Percentiles rank a stretch among this genome's conserved stretches.
Evolutionary conservation across 352 stramenopile species (phyloP).

Genomic region (Globisporangium recalcitrans): DNA sequence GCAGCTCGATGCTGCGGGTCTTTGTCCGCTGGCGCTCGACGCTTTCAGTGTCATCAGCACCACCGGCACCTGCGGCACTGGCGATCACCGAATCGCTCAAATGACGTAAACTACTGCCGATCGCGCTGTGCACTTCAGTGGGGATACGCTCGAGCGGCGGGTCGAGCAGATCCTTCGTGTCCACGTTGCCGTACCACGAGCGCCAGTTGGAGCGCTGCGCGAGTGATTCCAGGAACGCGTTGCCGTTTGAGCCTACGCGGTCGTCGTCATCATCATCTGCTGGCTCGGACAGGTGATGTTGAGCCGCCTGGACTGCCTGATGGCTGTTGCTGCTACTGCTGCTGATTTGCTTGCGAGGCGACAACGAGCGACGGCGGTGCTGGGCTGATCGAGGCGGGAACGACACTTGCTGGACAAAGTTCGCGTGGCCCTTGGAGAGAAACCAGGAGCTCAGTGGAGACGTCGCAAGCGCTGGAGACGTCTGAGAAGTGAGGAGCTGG

Average conservation of each 20-base stretch:
- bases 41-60: conserved; percentile 5
- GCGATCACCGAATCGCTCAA: conserved; percentile 1
- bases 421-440: conserved; percentile 22
- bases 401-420: conserved; percentile 20
- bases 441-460: conserved; percentile 23
- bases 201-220: conserved; percentile 42
- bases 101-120: neutral
- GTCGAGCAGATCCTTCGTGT: conserved; percentile 42
- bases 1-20: conserved; percentile 19
- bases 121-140: conserved; percentile 19
- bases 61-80: neutral
- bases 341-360: conserved; percentile 12
- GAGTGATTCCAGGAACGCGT: conserved; percentile 47
- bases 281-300: neutral
- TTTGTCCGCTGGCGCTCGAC: neutral
- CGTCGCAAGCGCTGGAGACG: conserved; percentile 1
- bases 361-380: conserved; percentile 54
- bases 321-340: neutral
- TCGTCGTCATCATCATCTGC: neutral
- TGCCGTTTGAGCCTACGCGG: conserved; percentile 5
- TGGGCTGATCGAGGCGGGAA: conserved; percentile 12
- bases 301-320: neutral
- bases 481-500: neutral
- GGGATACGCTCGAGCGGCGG: conserved; percentile 35
- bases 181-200: conserved; percentile 49